Conservation (phyloP, 345 rosid species). For the Acer saccharum region DNA sequence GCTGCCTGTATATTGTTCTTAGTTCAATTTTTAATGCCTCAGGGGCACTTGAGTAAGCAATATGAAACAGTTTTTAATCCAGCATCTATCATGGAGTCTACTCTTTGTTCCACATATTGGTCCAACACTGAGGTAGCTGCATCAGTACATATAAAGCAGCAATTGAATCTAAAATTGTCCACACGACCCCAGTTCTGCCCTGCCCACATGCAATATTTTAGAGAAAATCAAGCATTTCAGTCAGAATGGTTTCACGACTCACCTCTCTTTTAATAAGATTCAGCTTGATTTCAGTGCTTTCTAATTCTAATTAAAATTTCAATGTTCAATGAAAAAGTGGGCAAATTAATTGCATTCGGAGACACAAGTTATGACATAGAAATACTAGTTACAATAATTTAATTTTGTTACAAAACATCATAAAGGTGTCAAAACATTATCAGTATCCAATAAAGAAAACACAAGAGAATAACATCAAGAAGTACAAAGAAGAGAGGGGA, state of each 20-base stretch:
- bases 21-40: too few relatives aligned
- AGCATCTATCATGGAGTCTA: constrained; percentile 76
- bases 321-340: background rate
- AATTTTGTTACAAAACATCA: background rate
- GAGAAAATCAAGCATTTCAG: constrained; percentile 14
- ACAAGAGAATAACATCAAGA: background rate
- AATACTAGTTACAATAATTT: constrained; percentile 3
- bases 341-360: background rate
- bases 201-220: constrained; percentile 51
- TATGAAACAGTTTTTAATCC: too few relatives aligned
- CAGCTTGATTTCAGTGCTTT: background rate
- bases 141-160: constrained; percentile 83
- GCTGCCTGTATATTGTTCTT: too few relatives aligned
- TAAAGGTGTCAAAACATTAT: background rate
- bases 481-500: background rate
- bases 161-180: constrained; percentile 55
- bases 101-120: constrained; percentile 70
- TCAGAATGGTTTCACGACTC: constrained; percentile 5
- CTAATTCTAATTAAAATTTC: background rate
- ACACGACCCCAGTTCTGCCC: constrained; percentile 97
- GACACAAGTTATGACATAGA: background rate
- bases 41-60: too few relatives aligned
- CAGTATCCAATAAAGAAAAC: constrained; percentile 1
- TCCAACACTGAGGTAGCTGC: constrained; percentile 67
- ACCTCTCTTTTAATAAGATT: background rate